Percentiles rank a stretch among this genome's conserved stretches.
These are phyloP conservation scores for Fomes fomentarius DNA, from an alignment of 1,284 basidiomycete species.

Conservation along the genomic window DNA sequence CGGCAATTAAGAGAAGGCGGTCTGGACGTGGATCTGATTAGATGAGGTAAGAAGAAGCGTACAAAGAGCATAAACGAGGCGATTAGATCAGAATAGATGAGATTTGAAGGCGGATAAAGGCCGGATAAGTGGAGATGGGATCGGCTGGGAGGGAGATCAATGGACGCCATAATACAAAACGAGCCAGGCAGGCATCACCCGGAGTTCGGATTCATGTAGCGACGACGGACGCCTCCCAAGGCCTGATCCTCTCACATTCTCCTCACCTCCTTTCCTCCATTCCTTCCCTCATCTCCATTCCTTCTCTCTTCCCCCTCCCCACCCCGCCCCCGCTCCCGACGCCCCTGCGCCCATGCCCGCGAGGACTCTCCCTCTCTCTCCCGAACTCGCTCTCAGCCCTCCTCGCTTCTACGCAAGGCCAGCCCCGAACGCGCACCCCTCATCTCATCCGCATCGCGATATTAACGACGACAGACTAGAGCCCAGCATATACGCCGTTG, in stretches of 20 bases:
- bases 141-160: slow-evolving; percentile 11
- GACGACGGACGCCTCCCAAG: slow-evolving; percentile 3
- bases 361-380: slow-evolving; percentile 14
- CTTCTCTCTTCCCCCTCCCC: slow-evolving; percentile 11
- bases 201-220: slow-evolving; percentile 13
- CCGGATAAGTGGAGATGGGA: slow-evolving; percentile 8
- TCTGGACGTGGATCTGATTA: slow-evolving; percentile 10
- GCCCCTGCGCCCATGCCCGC: slow-evolving; percentile 14
- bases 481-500: slow-evolving; percentile 6
- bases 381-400: slow-evolving; percentile 17
- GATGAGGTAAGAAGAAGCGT: slow-evolving; percentile 5
- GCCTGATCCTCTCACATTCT: slow-evolving; percentile 13
- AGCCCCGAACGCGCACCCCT: slow-evolving; percentile 2
- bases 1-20: slow-evolving; percentile 13
- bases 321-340: neutral
- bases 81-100: slow-evolving; percentile 8
- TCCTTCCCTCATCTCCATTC: slow-evolving; percentile 15
- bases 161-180: slow-evolving; percentile 4
- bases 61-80: slow-evolving; percentile 6
- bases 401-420: slow-evolving; percentile 19
- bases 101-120: too few relatives aligned
- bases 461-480: slow-evolving; percentile 14
- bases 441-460: slow-evolving; percentile 11
- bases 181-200: slow-evolving; percentile 5
- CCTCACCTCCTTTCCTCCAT: slow-evolving; percentile 9